Percentiles rank a stretch among this genome's conserved stretches.
These are phyloP conservation scores for Mucor mucedo DNA, from an alignment of 371 early-diverging fungal species.

Conservation along the genomic window DNA sequence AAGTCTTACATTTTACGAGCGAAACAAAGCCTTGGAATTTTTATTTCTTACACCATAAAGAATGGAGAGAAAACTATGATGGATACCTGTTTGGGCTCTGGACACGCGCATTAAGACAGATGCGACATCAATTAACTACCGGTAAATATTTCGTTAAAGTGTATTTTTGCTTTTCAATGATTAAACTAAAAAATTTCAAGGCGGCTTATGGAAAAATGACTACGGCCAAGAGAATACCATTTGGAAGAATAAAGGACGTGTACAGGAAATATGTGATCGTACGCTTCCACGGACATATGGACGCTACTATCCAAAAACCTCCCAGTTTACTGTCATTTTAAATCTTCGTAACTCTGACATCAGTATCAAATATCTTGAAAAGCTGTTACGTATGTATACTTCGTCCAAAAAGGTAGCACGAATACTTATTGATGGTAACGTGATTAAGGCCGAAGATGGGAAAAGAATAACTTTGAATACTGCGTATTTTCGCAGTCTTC, in stretches of 20 bases:
- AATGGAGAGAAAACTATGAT: constrained; percentile 46
- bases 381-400: constrained; percentile 11
- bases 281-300: constrained; percentile 17
- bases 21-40: constrained; percentile 49
- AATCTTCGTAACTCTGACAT: neutral
- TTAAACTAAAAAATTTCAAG: neutral
- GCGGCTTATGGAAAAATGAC: constrained; percentile 4
- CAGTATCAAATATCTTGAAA: constrained; percentile 4
- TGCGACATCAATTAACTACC: constrained; percentile 8
- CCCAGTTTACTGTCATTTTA: constrained; percentile 27
- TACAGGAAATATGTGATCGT: constrained; percentile 17
- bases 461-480: neutral
- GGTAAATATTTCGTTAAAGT: constrained; percentile 4
- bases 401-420: constrained; percentile 17
- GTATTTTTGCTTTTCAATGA: neutral
- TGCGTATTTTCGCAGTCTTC: constrained; percentile 9
- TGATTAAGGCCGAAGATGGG: constrained; percentile 7
- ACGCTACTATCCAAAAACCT: constrained; percentile 15
- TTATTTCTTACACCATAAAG: constrained; percentile 34
- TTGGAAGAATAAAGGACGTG: constrained; percentile 18
- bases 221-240: neutral
- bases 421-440: constrained; percentile 15
- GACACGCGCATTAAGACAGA: constrained; percentile 23
- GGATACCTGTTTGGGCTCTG: constrained; percentile 36
- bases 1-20: constrained; percentile 42